Base-by-base conservation (phyloP, 805 yeast genomes). In the Candida glaebosa region DNA sequence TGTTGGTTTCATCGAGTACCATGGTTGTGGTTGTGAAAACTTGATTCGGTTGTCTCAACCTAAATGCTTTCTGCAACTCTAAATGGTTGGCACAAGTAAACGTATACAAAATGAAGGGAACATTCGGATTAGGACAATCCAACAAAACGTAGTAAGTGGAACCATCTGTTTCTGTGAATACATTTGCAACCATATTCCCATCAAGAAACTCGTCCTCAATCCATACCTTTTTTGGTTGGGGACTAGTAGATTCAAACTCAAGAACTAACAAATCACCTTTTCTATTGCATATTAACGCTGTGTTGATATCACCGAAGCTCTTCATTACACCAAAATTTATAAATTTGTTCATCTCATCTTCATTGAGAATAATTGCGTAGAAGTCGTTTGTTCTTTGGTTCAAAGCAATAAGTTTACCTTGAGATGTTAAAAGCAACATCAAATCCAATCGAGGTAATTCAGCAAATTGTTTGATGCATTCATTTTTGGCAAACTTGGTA, bases 101-200 rank as follows among this genome's bases (percentile, higher is more conserved):
- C 30, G 64, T 65, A 40, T 69, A 51, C 15, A 79, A 56, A 3
- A 71, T 45, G 37, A 84, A 68, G 3, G 79, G 76, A 37, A 78
- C 80, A 3, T 60, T 65, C 1, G 84, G 82, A 52, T 83, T 80
- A 32, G 93, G 90, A 12, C 87, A 79, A 49, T 85, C 93, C 4
- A 74, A 54, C 14, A 84, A 53, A 0, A 79, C 31, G 36, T 67
- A 68, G 10, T 67, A 45, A 5, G 54, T 54, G 1, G 35, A 31
- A 1, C 58, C 56, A 17, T 54, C 45, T 12, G 34, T 17, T 22
- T 51, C 37, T 0, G 70, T 54, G 33, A 82, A 53, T 9, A 77
- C 63, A 50, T 81, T 83, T 18, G 76, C 74, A 4, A 76, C 64
- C 50, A 81, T 79, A 3, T 68, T 57, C 2, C 71, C 57, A 1